A percentile compares a stretch with the other conserved stretches of the same genome.
phyloP scores from a whole-genome alignment of 257 asterid species.

The Penstemon eatonii region DNA sequence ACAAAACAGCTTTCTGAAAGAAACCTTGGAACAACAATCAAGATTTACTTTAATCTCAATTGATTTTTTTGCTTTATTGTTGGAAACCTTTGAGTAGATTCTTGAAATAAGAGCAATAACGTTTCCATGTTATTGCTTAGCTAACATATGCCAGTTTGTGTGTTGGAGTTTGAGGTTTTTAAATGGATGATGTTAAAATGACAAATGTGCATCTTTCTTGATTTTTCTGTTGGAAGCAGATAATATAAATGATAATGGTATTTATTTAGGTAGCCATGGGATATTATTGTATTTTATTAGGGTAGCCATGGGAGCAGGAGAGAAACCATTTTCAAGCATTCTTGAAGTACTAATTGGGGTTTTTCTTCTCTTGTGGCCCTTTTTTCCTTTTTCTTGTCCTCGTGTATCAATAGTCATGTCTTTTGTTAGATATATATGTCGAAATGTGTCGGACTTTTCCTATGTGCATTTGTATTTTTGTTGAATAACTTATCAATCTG shows the following conservation, averaged over 20 bases:
- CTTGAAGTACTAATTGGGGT: not conserved
- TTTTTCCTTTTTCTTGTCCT: not conserved
- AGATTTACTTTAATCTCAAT: not conserved
- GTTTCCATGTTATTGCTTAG: not conserved
- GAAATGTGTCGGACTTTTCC: not conserved
- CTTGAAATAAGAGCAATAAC: not conserved
- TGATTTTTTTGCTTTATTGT: not conserved
- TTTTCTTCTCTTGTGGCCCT: not conserved
- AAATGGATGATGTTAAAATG: not conserved
- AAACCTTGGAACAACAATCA: no score
- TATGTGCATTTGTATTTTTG: not conserved
- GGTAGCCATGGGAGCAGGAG: no score
- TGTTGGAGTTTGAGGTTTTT: not conserved
- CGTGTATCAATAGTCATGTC: not conserved
- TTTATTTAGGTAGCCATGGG: not conserved
- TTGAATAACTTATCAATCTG: not conserved
- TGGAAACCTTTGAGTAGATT: not conserved
- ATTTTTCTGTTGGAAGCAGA: not conserved
- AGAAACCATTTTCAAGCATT: not conserved
- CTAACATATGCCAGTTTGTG: not conserved
- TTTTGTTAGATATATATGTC: not conserved
- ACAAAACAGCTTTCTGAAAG: no score
- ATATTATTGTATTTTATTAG: no score
- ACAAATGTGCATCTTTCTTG: not conserved
- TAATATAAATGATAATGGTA: not conserved